A percentile compares a stretch with the other conserved stretches of the same genome.
Conservation (phyloP, 495 filamentous ascomycete genomes). For the Xylaria bambusicola region DNA sequence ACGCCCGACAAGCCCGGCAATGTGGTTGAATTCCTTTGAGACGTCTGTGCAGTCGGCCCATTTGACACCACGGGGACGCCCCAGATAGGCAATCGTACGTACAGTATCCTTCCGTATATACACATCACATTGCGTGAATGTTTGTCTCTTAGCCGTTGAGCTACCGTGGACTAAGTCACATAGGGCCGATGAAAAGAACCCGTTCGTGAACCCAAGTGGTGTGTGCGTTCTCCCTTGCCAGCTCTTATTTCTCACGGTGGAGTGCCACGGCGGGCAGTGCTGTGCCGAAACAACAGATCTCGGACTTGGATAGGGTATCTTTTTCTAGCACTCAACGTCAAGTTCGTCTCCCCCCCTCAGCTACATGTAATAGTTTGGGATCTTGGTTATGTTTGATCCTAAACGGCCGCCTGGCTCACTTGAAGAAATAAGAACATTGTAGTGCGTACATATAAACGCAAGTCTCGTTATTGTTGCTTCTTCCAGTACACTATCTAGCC, state of each 20-base stretch:
- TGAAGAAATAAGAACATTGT: neutral
- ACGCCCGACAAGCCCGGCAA: constrained; percentile 9
- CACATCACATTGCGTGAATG: too few species aligned
- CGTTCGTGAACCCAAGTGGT: neutral
- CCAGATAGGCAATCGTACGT: neutral
- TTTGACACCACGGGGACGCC: neutral
- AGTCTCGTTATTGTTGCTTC: constrained; percentile 15
- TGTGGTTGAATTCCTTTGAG: constrained; percentile 15
- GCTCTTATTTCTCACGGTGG: too few species aligned
- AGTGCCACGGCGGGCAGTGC: too few species aligned
- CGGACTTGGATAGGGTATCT: too few species aligned
- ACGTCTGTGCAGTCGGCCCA: constrained; percentile 13
- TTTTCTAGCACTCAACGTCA: too few species aligned
- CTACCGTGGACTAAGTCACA: neutral
- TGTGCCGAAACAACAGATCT: too few species aligned
- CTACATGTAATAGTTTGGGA: too few species aligned
- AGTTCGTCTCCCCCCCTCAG: too few species aligned
- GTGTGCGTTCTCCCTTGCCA: neutral
- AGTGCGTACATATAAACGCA: neutral
- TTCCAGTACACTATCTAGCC: neutral
- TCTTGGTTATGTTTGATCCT: too few species aligned
- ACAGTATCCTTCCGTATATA: neutral
- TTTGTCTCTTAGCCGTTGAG: neutral
- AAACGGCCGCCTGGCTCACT: neutral
- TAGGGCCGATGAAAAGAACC: constrained; percentile 6